phyloP scores from a whole-genome alignment of 345 rosid species.

The Viola odorata region DNA sequence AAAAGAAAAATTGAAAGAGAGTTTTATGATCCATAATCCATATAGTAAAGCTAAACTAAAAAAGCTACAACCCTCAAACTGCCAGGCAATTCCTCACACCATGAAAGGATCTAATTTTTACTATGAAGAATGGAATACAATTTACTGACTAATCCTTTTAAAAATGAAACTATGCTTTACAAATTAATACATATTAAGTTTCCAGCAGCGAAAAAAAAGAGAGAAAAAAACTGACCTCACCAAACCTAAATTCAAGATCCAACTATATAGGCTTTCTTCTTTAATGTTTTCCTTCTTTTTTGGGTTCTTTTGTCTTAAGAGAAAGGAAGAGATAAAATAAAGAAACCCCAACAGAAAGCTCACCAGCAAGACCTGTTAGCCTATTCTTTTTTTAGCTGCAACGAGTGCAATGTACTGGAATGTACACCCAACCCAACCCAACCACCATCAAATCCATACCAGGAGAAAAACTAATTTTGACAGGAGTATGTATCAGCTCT shows the following conservation, averaged over 20 bases:
- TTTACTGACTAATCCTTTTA: too few relatives aligned
- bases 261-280: constrained; percentile 23
- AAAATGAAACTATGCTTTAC: too few relatives aligned
- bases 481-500: constrained; percentile 12
- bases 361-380: constrained; percentile 50
- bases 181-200: constrained; percentile 36
- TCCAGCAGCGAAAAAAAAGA: neutral
- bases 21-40: too few relatives aligned
- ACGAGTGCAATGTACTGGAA: constrained; percentile 30
- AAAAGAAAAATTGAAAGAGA: too few relatives aligned
- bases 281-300: constrained; percentile 13
- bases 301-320: constrained; percentile 13
- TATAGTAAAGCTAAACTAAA: too few relatives aligned
- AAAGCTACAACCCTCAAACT: too few relatives aligned
- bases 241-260: constrained; percentile 34
- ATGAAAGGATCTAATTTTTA: too few relatives aligned
- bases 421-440: constrained; percentile 19
- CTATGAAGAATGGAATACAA: too few relatives aligned
- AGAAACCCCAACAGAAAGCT: constrained; percentile 31
- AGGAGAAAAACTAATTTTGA: constrained; percentile 14
- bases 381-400: constrained; percentile 32
- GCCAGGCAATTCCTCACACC: too few relatives aligned
- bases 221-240: constrained; percentile 33
- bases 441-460: too few relatives aligned
- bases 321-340: constrained; percentile 20